Base-by-base conservation (phyloP, 2,329 filamentous ascomycete genomes). In the Berkeleyomyces rouxiae region DNA sequence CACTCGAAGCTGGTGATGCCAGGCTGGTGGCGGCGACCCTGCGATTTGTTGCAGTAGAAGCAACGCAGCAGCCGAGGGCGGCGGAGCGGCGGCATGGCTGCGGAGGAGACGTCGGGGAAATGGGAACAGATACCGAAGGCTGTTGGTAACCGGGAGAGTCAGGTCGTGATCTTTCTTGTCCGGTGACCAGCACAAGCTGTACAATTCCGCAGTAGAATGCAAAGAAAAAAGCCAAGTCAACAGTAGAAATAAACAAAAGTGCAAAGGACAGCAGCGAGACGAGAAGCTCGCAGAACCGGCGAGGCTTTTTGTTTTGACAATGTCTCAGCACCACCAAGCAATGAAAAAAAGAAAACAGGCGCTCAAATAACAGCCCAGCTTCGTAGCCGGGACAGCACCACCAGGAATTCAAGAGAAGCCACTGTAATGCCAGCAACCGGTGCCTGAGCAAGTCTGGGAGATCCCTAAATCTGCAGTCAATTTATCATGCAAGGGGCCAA, bases 31-130 rank as follows among this genome's bases (percentile, higher is more conserved):
- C 74, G 76, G 63, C 82, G 77, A 42, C 78, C 76, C 42, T 86
- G 87, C 68, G 81, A 82, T 71, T 79, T 78, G 68, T 87, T 86
- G 73, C 91, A 96, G 73, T 92, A 95, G 77, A 95, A 92, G 78
- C 90, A 96, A 66, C 75, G 77, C 67, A 91, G 72, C 66, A 75
- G 74, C 66, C 73, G 75, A 55, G 71, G 67, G 61, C 71, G 70
- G 66, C 74, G 68, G 64, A 78, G 69, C 62, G 74, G 74, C 64
- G 74, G 71, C 78, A 81, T 80, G 51, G 58, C 23, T n/a, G 23
- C 11, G 31, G 49, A 4, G 49, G 23, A 23, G 23, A 23, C 2
- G 10, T 36, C 31, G 7, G 33, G 7, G 49, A 37, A n/a, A 10
- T 4, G 31, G 36, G 51, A 5, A 11, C 11, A 33, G 7, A n/a